A percentile compares a stretch with the other conserved stretches of the same genome.
Evolutionary conservation across 2,329 filamentous ascomycete species (phyloP).

Genomic region (Biscogniauxia sp.): DNA sequence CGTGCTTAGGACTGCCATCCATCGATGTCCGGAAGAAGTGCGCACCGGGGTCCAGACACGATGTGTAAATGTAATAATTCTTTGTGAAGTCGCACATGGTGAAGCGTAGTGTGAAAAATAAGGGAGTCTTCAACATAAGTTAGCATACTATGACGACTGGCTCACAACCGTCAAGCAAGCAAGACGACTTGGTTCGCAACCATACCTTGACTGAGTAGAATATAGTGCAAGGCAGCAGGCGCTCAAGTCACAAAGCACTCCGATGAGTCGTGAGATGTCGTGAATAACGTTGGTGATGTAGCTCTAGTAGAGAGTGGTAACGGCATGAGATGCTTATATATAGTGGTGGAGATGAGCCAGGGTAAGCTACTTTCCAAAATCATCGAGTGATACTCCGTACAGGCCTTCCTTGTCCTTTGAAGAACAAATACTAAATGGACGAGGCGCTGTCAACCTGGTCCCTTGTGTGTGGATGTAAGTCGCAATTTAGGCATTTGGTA

Average conservation of each 20-base stretch:
- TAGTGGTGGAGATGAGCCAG: conserved; percentile 17
- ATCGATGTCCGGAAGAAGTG: conserved; percentile 71
- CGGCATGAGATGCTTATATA: conserved; percentile 26
- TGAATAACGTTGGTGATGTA: conserved; percentile 3
- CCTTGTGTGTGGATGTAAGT: conserved; percentile 22
- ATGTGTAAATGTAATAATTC: conserved; percentile 75
- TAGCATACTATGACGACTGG: neutral
- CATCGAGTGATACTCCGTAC: conserved; percentile 18
- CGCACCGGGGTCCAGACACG: conserved; percentile 64
- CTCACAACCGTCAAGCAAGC: neutral
- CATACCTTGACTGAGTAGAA: neutral
- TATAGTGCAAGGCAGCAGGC: neutral
- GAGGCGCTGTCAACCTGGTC: conserved; percentile 23
- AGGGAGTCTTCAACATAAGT: neutral
- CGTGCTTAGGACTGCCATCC: conserved; percentile 59
- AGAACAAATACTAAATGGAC: conserved; percentile 24
- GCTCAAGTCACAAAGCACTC: neutral
- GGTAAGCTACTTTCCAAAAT: conserved; percentile 17
- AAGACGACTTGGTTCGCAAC: neutral
- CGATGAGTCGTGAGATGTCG: neutral
- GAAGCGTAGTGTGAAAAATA: neutral
- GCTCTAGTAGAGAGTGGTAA: conserved; percentile 17
- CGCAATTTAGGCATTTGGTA: conserved; percentile 27
- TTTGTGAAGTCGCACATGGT: conserved; percentile 65
- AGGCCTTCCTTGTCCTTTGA: conserved; percentile 24